Evolutionary conservation across 805 yeast genomes (phyloP).

Genomic region (Tetrapisispora pingtungensis): DNA sequence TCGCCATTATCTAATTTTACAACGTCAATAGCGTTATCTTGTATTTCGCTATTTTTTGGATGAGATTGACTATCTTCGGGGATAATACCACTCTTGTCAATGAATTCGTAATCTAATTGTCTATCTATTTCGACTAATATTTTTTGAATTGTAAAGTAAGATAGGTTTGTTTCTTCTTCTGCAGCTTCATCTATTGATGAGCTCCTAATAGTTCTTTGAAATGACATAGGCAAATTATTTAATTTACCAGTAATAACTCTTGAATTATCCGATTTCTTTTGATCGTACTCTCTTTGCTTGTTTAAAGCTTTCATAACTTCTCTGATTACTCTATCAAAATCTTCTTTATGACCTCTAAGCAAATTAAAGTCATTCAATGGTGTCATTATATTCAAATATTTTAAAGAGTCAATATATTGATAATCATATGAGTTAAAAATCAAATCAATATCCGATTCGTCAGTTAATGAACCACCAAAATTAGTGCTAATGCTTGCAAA

Average conservation of each 20-base stretch:
- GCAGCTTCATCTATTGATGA: constrained; percentile 4
- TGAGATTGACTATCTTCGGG: constrained; percentile 26
- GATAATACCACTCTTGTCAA: constrained; percentile 28
- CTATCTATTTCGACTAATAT: constrained; percentile 27
- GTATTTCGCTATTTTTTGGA: constrained; percentile 25
- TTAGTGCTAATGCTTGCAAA: constrained; percentile 30
- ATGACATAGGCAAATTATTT: constrained; percentile 21
- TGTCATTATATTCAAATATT: constrained; percentile 28
- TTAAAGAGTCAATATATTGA: constrained; percentile 29
- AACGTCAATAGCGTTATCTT: constrained; percentile 29
- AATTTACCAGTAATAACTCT: constrained; percentile 13
- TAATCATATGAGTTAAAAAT: constrained; percentile 28
- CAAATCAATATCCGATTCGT: constrained; percentile 25
- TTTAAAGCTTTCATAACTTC: constrained; percentile 28
- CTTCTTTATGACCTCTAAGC: constrained; percentile 30
- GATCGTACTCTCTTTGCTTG: constrained; percentile 17
- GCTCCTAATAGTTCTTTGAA: constrained; percentile 10
- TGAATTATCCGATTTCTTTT: constrained; percentile 14
- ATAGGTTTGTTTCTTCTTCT: constrained; percentile 11
- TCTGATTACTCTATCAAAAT: constrained; percentile 28
- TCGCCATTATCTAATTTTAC: constrained; percentile 22
- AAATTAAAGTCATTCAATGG: constrained; percentile 29
- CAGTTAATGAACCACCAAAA: constrained; percentile 28
- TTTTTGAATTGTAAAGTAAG: constrained; percentile 27
- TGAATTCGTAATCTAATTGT: constrained; percentile 28